Base-by-base conservation (phyloP, 1,284 basidiomycete genomes). In the Polyporus tsugae region DNA sequence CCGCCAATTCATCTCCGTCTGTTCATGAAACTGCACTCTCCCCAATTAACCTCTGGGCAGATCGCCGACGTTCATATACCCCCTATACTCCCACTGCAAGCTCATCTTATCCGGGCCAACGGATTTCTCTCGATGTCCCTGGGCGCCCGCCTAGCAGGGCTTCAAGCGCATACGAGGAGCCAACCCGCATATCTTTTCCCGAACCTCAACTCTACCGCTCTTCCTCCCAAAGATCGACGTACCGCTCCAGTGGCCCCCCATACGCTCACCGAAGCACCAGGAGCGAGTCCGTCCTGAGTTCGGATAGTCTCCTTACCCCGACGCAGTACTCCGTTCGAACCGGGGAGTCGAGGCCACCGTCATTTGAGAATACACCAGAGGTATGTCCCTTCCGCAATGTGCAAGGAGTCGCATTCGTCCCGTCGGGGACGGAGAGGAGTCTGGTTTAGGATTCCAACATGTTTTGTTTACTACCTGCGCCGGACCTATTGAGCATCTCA, bases 151-250 rank as follows among this genome's bases (percentile, higher is more conserved):
- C 78, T 1, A 80, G 78, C 68, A 79, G 83, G 52, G 72, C 83
- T 0, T 69, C 78, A 52, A 87, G 85, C 70, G 80, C 78, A n/a
- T 75, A 82, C 29, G 79, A 82, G 44, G 67, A 73, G 0, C 73
- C 77, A 29, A 69, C 78, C 22, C 72, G 73, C 22, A 73, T 85
- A 9, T 68, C 81, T 3, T 86, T 87, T 73, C 85, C 88, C 29
- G 87, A 90, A 61, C 83, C 88, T 2, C 83, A 85, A 66, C 73
- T 89, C 29, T 80, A 84, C 71, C 84, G 87, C 64, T 84, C 86
- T 7, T 74, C 78, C 9, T 89, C 89, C 1, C 82, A 83, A 64
- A 76, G 80, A 64, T 73, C 80, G 19, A 73, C 78, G 2, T 74
- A 80, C 60, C 74, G 75, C 53, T 79, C 79, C 15, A 58, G 55